Base-by-base conservation (phyloP, 2,329 filamentous ascomycete genomes). In the Beauveria sp. region DNA sequence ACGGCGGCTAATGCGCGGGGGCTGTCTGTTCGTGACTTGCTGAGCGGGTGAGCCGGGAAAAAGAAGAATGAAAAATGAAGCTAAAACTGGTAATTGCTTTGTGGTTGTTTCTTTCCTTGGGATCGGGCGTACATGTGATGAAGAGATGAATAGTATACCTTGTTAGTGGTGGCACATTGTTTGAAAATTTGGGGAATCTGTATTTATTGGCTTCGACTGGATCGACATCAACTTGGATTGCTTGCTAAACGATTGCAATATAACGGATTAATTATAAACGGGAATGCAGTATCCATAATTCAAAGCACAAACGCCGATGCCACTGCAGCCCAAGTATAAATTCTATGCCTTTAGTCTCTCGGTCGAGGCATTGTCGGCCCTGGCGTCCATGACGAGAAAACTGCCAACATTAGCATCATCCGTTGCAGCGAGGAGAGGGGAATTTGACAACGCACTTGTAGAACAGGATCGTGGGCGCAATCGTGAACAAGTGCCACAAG, bases 401-500 rank as follows among this genome's bases (percentile, higher is more conserved):
- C 93, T 96, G 60, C 20, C 16, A 12, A 24, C 30, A 66, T 76
- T 57, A 75, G 70, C 22, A 43, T 43, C n/a, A 49, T 40, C 3
- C 2, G n/a, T 42, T 10, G 12, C 10, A 3, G 8, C n/a, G 28
- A 28, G 22, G 20, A 22, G 3, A 2, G 46, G 16, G n/a, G 38
- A n/a, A 16, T 49, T 22, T 62, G 10, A 14, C 5, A 38, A 86
- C 91, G 81, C 78, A 98, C 93, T 89, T 92, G 74, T 99, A 99
- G 90, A 90, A 97, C 79, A 96, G 83, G 55, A 95, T 79, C 0
- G 91, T 91, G 10, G 95, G 95, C 38, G 84, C 83, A 56, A 99
- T 93, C 0, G 95, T 99, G 61, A 93, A 91, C 64, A 96, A 73
- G 81, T 99, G 95, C 95, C 95, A 99, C 65, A 99, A 74, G 70